Evolutionary conservation across 1,139 yeast genomes (phyloP), one percentile per base, ranked within the genome.

Genomic region (Yamadazyma pseudoaaseri): DNA sequence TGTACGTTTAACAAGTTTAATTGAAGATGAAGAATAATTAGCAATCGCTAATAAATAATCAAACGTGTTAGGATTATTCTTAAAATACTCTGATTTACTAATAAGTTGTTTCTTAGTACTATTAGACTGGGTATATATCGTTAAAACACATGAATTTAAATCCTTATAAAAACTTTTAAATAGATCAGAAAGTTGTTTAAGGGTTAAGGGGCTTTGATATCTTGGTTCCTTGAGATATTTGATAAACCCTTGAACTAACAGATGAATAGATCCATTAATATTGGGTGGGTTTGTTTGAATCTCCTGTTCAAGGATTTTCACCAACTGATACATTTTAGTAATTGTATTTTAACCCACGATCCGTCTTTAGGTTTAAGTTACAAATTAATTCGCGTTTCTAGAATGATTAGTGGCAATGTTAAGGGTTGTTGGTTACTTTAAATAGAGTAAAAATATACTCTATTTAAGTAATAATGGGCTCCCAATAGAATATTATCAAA

Each of bases 11-110:
- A 60, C 58, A 22, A 68, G 48, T 44, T 65, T 65, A 20, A 65
- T 59, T n/a, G 71, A 58, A 1, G 65, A 56, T 2, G 65, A 44
- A 26, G 65, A 60, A 44, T 66, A 68, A 45, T 64, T 65, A 24
- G 73, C 67, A n/a, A 69, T 68, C 20, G 74, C 74, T 35, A 67
- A 48, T 28, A 69, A 45, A 44, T 69, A 69, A 44, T 69, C 75
- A 41, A 60, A 69, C 4, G 50, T 43, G 29, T 53, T 51, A 2
- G 70, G 66, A 37, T 65, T 47, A 4, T 42, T 42, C 31, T 49
- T 54, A 45, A 69, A 65, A 33, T 51, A 49, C 5, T 45, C 37
- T 15, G 63, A 62, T 26, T 42, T 42, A 20, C 64, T 50, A 12
- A 69, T 64, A 30, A 69, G 56, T 44, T 46, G 66, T 32, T 68